These are phyloP conservation scores for Chimonanthus praecox DNA, from an alignment of 164 flowering plant species.

Conservation along the genomic window DNA sequence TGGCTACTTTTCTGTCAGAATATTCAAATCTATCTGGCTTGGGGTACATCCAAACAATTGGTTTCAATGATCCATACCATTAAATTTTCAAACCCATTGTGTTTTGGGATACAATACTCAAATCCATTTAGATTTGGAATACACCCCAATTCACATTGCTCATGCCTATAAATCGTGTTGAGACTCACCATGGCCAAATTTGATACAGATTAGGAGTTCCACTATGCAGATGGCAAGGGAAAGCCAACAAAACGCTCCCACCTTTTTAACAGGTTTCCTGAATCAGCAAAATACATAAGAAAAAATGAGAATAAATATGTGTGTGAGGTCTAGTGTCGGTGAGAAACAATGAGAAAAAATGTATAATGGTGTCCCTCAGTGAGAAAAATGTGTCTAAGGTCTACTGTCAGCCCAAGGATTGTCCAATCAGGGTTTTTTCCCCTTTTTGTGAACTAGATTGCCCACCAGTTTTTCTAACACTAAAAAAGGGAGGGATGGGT, in stretches of 20 bases:
- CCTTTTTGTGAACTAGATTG: too few species aligned
- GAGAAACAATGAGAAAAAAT: too few species aligned
- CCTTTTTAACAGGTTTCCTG: slow-evolving; percentile 54
- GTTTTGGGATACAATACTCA: neutral
- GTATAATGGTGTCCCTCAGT: too few species aligned
- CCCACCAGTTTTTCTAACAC: too few species aligned
- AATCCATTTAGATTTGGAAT: neutral
- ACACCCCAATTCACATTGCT: neutral
- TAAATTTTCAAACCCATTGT: neutral
- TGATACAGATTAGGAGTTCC: slow-evolving; percentile 94
- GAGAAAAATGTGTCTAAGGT: too few species aligned
- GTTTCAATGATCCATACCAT: too few species aligned
- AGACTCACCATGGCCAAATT: slow-evolving; percentile 86
- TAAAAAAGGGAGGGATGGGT: too few species aligned
- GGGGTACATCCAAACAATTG: neutral
- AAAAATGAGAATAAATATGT: neutral
- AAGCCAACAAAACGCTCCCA: slow-evolving; percentile 96
- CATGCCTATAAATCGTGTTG: neutral
- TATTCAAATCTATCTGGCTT: neutral
- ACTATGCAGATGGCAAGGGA: slow-evolving; percentile 93
- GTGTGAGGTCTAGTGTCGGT: too few species aligned
- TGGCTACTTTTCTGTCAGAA: neutral
- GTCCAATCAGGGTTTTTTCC: too few species aligned
- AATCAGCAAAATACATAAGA: slow-evolving; percentile 2
- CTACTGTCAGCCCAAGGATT: too few species aligned